phyloP scores from a whole-genome alignment of 306 rosid genomes.

The Fragaria nilgerrensis region DNA sequence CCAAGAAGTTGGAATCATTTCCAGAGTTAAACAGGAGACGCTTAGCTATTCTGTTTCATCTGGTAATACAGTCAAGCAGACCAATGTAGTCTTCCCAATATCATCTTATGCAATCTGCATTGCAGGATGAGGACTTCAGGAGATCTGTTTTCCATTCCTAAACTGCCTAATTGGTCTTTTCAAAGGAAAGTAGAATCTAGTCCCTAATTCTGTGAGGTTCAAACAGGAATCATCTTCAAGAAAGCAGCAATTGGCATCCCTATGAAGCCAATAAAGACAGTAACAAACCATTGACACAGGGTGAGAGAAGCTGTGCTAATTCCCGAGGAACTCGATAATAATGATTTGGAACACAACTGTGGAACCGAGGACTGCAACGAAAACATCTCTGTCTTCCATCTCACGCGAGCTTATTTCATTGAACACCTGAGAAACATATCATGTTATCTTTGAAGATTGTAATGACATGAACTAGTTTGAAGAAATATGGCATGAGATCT shows the following conservation, averaged over 20 bases:
- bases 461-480: not conserved
- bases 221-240: constrained; percentile 67
- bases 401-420: constrained; percentile 96
- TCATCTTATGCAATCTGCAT: not conserved
- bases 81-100: constrained; percentile 1
- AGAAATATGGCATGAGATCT: not conserved
- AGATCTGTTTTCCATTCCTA: not conserved
- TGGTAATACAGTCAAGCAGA: not conserved
- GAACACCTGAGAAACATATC: constrained; percentile 58
- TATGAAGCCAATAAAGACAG: constrained; percentile 60
- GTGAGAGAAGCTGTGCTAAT: constrained; percentile 80
- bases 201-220: constrained; percentile 20
- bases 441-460: constrained; percentile 17
- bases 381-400: constrained; percentile 81
- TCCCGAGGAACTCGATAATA: constrained; percentile 80
- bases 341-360: constrained; percentile 77
- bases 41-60: not conserved
- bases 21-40: not conserved
- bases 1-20: not conserved
- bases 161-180: not conserved
- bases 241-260: constrained; percentile 89
- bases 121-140: not conserved
- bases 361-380: constrained; percentile 55
- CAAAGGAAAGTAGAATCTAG: not conserved
- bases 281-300: constrained; percentile 58